A percentile compares a stretch with the other conserved stretches of the same genome.
Conservation (phyloP, 176 grass and related monocot genomes). For the Aegilops speltoides region DNA sequence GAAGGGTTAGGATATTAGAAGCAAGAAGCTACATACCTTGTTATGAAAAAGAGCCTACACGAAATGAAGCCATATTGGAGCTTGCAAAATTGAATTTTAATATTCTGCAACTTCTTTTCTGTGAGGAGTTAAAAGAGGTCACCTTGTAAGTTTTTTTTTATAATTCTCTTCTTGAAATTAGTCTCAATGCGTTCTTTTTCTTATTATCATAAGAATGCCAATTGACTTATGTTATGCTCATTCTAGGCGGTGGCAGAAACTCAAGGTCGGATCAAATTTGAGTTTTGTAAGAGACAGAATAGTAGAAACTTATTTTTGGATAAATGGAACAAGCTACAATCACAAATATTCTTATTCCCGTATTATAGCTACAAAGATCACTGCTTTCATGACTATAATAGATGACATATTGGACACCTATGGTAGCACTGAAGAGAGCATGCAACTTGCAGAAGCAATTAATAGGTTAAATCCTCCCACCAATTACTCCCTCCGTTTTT, state of each 20-base stretch:
- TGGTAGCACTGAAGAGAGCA: constrained; percentile 19
- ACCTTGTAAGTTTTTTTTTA: background rate
- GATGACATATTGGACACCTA: constrained; percentile 44
- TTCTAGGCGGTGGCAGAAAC: constrained; percentile 37
- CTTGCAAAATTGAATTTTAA: constrained; percentile 2
- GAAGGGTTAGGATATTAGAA: constrained; percentile 28
- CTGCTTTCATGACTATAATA: constrained; percentile 25
- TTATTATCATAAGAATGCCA: background rate
- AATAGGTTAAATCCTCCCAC: constrained; percentile 1
- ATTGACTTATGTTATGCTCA: background rate
- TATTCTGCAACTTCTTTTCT: background rate
- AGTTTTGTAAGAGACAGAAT: too few relatives aligned
- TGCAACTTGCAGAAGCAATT: constrained; percentile 27
- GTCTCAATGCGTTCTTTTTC: too few relatives aligned
- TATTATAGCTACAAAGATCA: constrained; percentile 17
- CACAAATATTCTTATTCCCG: background rate
- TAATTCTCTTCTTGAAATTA: too few relatives aligned
- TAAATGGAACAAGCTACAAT: constrained; percentile 1
- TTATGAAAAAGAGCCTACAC: constrained; percentile 8
- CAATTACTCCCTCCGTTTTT: background rate
- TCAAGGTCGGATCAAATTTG: background rate
- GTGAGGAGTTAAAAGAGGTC: background rate
- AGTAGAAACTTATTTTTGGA: too few relatives aligned
- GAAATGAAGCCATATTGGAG: constrained; percentile 16
- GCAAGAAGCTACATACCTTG: constrained; percentile 17